phyloP scores from a whole-genome alignment of 1,284 basidiomycete genomes.

The Limonomyces culmigenus region DNA sequence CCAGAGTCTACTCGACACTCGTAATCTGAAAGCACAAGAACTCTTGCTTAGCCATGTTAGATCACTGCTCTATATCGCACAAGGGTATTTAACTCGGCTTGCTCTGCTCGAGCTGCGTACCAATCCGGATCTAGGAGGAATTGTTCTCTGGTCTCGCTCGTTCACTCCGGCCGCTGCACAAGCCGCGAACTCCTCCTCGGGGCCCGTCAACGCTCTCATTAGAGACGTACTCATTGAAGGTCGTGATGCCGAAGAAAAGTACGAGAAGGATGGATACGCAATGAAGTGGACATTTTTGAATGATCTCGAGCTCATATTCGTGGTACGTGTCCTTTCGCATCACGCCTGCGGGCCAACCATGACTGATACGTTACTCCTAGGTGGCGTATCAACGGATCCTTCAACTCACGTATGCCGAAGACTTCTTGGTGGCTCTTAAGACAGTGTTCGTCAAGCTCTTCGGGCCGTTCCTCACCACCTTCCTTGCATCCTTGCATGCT shows the following conservation, averaged over 20 bases:
- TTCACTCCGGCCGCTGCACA: slow-evolving; percentile 75
- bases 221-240: slow-evolving; percentile 84
- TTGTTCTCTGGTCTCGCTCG: slow-evolving; percentile 85
- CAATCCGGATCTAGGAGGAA: slow-evolving; percentile 46
- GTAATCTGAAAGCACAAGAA: too few species aligned
- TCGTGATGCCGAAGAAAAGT: slow-evolving; percentile 57
- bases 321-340: slow-evolving; percentile 33
- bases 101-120: too few species aligned
- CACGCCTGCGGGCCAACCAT: background rate
- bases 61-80: slow-evolving; percentile 82
- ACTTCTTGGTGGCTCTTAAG: slow-evolving; percentile 69
- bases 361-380: slow-evolving; percentile 20
- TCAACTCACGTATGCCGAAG: slow-evolving; percentile 87
- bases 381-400: slow-evolving; percentile 95
- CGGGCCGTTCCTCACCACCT: slow-evolving; percentile 63
- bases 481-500: slow-evolving; percentile 63
- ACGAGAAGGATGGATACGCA: slow-evolving; percentile 84
- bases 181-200: slow-evolving; percentile 58
- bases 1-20: too few species aligned
- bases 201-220: slow-evolving; percentile 82
- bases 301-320: slow-evolving; percentile 87
- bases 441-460: slow-evolving; percentile 76
- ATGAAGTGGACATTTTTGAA: slow-evolving; percentile 89
- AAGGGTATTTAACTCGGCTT: too few species aligned
- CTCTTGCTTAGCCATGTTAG: slow-evolving; percentile 40